phyloP scores from a whole-genome alignment of 2,329 filamentous ascomycete genomes.

The Colletotrichum sp. region DNA sequence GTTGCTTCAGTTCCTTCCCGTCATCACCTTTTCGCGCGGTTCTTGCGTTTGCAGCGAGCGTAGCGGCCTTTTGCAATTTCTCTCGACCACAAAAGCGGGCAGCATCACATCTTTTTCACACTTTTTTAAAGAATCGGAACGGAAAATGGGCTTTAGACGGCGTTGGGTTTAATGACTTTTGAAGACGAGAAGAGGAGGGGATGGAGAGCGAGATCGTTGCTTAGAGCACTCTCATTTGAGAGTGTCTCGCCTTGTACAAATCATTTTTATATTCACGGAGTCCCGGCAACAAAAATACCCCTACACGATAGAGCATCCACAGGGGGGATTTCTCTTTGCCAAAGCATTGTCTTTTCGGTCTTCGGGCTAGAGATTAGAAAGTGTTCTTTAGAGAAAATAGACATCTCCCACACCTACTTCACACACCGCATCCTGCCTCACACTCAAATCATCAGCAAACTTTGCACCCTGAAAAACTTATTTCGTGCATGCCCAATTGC shows the following conservation, averaged over 20 bases:
- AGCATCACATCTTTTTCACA: neutral
- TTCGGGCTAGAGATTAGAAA: neutral
- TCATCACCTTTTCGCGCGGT: neutral
- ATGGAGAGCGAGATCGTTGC: neutral
- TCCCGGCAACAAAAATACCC: constrained; percentile 12
- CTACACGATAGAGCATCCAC: constrained; percentile 13
- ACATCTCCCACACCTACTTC: neutral
- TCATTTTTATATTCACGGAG: neutral
- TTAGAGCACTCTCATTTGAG: neutral
- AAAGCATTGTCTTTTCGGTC: neutral
- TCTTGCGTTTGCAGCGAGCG: constrained; percentile 6
- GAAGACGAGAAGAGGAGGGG: neutral
- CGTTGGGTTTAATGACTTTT: neutral
- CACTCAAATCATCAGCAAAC: neutral
- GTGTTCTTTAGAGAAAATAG: neutral
- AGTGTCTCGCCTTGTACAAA: neutral
- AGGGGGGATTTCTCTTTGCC: neutral
- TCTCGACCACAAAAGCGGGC: neutral
- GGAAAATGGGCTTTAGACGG: constrained; percentile 7
- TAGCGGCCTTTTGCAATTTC: neutral
- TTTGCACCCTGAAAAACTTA: neutral
- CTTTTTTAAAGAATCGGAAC: neutral
- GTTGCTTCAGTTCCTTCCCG: neutral
- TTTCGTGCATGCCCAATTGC: neutral
- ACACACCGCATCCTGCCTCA: neutral